phyloP scores from a whole-genome alignment of 2,329 filamentous ascomycete species.

The Sordariomycetes sp. region DNA sequence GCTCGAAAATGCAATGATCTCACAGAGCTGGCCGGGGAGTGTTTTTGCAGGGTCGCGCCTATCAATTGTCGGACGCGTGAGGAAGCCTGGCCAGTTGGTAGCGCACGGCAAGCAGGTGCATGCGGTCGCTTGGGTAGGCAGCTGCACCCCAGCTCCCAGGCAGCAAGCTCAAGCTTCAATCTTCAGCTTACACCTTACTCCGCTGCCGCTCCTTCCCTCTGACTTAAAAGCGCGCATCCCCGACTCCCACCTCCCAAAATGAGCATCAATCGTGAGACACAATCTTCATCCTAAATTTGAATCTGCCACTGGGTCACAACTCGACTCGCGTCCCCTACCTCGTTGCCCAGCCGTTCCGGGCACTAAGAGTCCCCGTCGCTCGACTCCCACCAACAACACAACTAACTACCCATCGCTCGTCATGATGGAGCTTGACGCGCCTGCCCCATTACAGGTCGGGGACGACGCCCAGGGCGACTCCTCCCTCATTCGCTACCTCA shows the following conservation, averaged over 20 bases:
- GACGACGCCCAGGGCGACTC: neutral
- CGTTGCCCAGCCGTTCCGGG: neutral
- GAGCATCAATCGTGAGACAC: neutral
- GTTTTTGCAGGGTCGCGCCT: too few relatives aligned
- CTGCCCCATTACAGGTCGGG: neutral
- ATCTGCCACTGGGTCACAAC: neutral
- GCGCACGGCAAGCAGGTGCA: too few relatives aligned
- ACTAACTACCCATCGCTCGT: neutral
- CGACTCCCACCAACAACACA: neutral
- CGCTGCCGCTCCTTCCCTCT: neutral
- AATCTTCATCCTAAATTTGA: neutral
- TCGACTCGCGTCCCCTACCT: neutral
- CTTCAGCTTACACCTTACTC: neutral
- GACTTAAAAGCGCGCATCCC: too few relatives aligned
- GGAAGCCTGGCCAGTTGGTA: too few relatives aligned
- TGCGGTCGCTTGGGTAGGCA: too few relatives aligned
- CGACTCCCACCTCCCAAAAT: neutral
- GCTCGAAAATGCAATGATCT: too few relatives aligned
- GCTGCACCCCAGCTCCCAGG: too few relatives aligned
- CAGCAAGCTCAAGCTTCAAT: neutral
- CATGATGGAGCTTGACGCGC: neutral
- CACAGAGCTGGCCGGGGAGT: too few relatives aligned
- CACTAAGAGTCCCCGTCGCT: neutral
- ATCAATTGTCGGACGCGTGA: too few relatives aligned
- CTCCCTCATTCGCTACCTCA: conserved; percentile 1